Base-by-base conservation (phyloP, 2,329 filamentous ascomycete species). In the Periglandula ipomoeae region DNA sequence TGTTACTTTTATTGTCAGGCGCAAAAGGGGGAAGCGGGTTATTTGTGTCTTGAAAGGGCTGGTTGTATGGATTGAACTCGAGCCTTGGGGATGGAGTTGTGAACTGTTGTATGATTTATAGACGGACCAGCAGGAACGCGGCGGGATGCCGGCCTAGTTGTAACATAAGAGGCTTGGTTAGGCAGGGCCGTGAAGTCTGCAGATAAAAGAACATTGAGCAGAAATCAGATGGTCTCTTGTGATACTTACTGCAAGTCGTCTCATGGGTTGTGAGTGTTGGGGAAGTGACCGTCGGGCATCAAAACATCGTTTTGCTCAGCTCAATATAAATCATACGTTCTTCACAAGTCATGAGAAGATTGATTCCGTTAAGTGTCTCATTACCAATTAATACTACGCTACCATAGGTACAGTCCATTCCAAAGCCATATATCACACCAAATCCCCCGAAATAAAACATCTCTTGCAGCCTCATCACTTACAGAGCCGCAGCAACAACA, bases 401-500 rank as follows among this genome's bases (percentile, higher is more conserved):
- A n/a, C n/a, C n/a, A n/a, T n/a, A 34, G 4, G 32, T 34, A 34
- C 32, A 34, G 32, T 34, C n/a, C n/a, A n/a, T 34, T 34, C 8
- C 30, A 22, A 22, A 5, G n/a, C 37, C 17, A 11, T 20, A 23
- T 17, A 20, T 19, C 37, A 39, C 17, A 42, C 27, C 17, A 19
- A 10, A 15, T 45, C 27, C 11, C 41, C 19, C n/a, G 20, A n/a
- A n/a, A 39, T 22, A 13, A 19, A 5, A 32, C n/a, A 15, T n/a
- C n/a, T n/a, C n/a, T n/a, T n/a, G n/a, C 19, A 9, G 10, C 46
- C 13, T 27, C 15, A 17, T 11, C 17, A 15, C 19, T 38, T 64
- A 70, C 47, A 71, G 55, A 24, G 70, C 56, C 37, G 62, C 65
- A 46, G 61, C 67, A 47, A 70, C 58, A 17, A 60, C 62, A 49